Conservation (phyloP, 1,139 yeast species). For the Kodamaea anthophila region DNA sequence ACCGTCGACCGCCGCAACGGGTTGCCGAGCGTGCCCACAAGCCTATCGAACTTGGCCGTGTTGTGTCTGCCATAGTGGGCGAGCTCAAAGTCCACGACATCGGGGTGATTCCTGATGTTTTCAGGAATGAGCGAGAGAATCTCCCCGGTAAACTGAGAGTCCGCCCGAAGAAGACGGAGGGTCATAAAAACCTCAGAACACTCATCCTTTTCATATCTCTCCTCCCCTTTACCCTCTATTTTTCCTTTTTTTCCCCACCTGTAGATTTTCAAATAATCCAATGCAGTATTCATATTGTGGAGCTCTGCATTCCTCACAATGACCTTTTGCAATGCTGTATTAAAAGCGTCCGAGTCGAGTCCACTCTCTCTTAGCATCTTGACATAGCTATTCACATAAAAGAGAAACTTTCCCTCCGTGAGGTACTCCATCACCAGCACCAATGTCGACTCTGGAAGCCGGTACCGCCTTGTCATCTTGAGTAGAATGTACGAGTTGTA, state of each 20-base stretch:
- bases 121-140: slow-evolving; percentile 4
- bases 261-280: background rate
- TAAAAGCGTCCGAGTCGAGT: background rate
- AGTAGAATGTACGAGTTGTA: slow-evolving; percentile 11
- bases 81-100: slow-evolving; percentile 8
- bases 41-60: slow-evolving; percentile 13
- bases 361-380: background rate
- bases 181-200: too few relatives aligned
- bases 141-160: background rate
- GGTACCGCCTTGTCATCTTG: slow-evolving; percentile 8
- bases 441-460: background rate
- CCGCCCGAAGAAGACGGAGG: too few relatives aligned
- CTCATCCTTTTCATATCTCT: too few relatives aligned
- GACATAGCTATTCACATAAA: slow-evolving; percentile 10
- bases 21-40: slow-evolving; percentile 18
- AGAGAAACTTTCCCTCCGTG: slow-evolving; percentile 9
- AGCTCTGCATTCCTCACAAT: slow-evolving; percentile 1
- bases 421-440: slow-evolving; percentile 7
- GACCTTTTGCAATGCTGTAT: background rate
- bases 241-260: background rate
- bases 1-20: slow-evolving; percentile 31
- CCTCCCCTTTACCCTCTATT: too few relatives aligned
- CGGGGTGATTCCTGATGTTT: slow-evolving; percentile 2
- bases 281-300: slow-evolving; percentile 1
- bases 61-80: slow-evolving; percentile 6